Percentiles rank a stretch among this genome's conserved stretches.
phyloP scores from a whole-genome alignment of 148 eudicot genomes.

The Cornus suecica region DNA sequence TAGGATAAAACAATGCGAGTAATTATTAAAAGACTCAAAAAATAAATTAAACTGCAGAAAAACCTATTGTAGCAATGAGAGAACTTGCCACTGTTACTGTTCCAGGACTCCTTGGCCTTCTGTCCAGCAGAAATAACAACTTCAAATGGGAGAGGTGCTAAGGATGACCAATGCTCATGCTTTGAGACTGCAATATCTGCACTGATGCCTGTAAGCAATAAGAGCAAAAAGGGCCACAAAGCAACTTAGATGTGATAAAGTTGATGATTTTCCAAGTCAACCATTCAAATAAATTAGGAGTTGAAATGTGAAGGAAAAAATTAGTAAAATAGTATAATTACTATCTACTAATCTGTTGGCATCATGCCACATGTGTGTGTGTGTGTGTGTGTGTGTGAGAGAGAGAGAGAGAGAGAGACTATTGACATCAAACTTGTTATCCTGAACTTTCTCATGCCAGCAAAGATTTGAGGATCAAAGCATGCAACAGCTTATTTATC shows the following conservation, averaged over 20 bases:
- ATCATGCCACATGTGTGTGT: too few relatives aligned
- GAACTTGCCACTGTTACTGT: constrained; percentile 57
- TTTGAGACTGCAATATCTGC: constrained; percentile 84
- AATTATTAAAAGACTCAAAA: background rate
- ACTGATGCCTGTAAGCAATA: constrained; percentile 64
- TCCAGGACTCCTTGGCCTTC: constrained; percentile 72
- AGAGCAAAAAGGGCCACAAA: constrained; percentile 6
- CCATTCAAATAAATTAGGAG: background rate
- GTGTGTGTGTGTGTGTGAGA: too few relatives aligned
- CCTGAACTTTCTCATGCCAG: background rate
- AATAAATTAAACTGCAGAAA: background rate
- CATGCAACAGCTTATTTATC: background rate
- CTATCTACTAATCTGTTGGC: background rate
- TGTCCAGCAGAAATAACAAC: constrained; percentile 96
- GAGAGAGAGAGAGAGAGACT: background rate
- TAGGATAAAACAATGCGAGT: constrained; percentile 6
- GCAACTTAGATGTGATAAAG: constrained; percentile 2
- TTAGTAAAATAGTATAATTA: background rate
- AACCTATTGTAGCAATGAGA: constrained; percentile 12
- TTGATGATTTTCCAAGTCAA: background rate
- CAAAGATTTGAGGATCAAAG: background rate
- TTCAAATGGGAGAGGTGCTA: constrained; percentile 98
- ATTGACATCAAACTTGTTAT: too few relatives aligned
- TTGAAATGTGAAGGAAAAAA: background rate
- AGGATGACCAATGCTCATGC: constrained; percentile 91